phyloP scores from a whole-genome alignment of 1,139 yeast genomes.

The Fermentozyma sake region DNA sequence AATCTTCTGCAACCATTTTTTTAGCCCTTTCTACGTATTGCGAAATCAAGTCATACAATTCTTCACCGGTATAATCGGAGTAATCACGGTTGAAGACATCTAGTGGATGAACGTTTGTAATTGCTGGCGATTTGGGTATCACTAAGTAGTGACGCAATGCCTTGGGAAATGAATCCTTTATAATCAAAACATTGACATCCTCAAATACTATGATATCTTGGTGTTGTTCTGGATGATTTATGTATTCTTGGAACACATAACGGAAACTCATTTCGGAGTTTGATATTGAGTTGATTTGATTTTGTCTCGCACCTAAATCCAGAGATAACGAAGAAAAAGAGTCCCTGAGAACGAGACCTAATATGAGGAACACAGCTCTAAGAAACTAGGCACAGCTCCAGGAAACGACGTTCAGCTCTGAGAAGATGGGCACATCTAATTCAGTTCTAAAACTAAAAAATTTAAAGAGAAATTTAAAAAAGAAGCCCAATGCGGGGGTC shows the following conservation, averaged over 20 bases:
- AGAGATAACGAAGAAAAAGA: too few species aligned
- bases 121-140: conserved; percentile 44
- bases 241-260: conserved; percentile 30
- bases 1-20: conserved; percentile 31
- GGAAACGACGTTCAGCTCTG: too few species aligned
- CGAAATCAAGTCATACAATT: conserved; percentile 26
- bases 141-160: conserved; percentile 57
- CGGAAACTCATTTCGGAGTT: conserved; percentile 32
- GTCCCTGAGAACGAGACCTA: too few species aligned
- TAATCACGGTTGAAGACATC: conserved; percentile 39
- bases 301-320: neutral
- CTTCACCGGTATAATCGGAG: conserved; percentile 11
- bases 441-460: too few species aligned
- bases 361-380: too few species aligned
- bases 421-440: too few species aligned
- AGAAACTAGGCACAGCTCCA: too few species aligned
- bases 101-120: conserved; percentile 50
- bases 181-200: conserved; percentile 52
- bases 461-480: too few species aligned
- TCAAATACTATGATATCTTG: conserved; percentile 28
- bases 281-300: neutral
- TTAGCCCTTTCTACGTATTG: conserved; percentile 43
- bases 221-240: conserved; percentile 24
- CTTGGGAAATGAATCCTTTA: conserved; percentile 64
- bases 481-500: conserved; percentile 46